A percentile compares a stretch with the other conserved stretches of the same genome.
These are phyloP conservation scores for Coniochaeta sp. DNA, from an alignment of 2,329 filamentous ascomycete genomes.

Conservation along the genomic window DNA sequence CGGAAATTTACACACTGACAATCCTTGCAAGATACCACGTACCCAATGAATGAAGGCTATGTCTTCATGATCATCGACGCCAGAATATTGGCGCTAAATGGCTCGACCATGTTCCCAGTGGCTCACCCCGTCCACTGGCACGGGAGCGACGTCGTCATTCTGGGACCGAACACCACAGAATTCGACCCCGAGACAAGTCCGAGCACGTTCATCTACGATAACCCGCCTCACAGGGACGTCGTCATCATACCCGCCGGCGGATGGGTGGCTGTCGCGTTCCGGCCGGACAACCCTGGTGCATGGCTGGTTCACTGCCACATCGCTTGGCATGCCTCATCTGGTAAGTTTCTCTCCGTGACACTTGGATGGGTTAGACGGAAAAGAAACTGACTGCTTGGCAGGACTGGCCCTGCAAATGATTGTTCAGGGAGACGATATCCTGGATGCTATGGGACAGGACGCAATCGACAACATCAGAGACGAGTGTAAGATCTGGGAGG, in stretches of 20 bases:
- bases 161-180: background rate
- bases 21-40: background rate
- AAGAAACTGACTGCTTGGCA: background rate
- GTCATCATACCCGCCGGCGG: background rate
- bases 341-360: background rate
- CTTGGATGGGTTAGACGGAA: too few species aligned
- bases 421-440: background rate
- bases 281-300: background rate
- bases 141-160: slow-evolving; percentile 3
- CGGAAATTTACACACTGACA: too few species aligned
- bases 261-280: background rate
- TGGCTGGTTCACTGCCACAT: background rate
- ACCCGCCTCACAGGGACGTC: background rate
- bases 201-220: background rate
- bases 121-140: slow-evolving; percentile 9
- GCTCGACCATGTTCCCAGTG: background rate
- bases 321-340: background rate
- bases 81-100: background rate
- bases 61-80: slow-evolving; percentile 11
- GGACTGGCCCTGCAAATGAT: background rate
- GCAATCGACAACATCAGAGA: background rate
- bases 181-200: background rate
- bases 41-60: slow-evolving; percentile 2
- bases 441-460: background rate
- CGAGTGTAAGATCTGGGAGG: background rate